Evolutionary conservation across 371 early-diverging fungal species (phyloP).

Genomic region (Syncephalastrum sp.): DNA sequence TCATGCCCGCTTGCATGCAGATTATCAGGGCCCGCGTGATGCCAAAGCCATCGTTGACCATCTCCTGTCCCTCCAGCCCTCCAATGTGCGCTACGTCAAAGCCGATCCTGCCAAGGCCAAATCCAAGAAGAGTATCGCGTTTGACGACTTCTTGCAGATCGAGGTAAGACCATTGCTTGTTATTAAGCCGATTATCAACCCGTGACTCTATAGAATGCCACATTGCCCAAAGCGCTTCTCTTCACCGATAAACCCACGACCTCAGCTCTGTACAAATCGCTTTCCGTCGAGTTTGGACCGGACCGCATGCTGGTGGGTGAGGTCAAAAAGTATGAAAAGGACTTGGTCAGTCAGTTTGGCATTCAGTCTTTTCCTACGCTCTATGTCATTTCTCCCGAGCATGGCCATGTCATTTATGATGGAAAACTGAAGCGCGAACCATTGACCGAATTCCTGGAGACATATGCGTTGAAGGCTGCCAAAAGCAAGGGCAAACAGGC

Average conservation of each 20-base stretch:
- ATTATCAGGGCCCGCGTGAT: slow-evolving; percentile 84
- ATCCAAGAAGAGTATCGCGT: slow-evolving; percentile 53
- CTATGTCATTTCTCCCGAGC: slow-evolving; percentile 51
- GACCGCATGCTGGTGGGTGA: slow-evolving; percentile 73
- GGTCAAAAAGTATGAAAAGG: slow-evolving; percentile 58
- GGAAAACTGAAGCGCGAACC: slow-evolving; percentile 61
- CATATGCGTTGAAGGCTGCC: slow-evolving; percentile 44
- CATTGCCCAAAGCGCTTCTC: slow-evolving; percentile 67
- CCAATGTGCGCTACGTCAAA: slow-evolving; percentile 53
- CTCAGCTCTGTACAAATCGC: slow-evolving; percentile 81
- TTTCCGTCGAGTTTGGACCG: slow-evolving; percentile 72
- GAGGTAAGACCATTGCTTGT: slow-evolving; percentile 38
- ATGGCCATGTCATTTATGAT: slow-evolving; percentile 29
- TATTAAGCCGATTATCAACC: background rate
- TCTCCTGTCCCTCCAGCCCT: slow-evolving; percentile 62
- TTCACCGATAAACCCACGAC: slow-evolving; percentile 74
- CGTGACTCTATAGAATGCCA: slow-evolving; percentile 27
- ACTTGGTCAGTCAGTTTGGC: slow-evolving; percentile 50
- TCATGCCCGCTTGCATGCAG: slow-evolving; percentile 29
- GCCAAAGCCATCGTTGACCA: slow-evolving; percentile 75
- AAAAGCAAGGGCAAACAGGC: slow-evolving; percentile 1
- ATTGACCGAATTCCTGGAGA: slow-evolving; percentile 54
- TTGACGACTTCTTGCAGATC: slow-evolving; percentile 52
- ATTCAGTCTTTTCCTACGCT: slow-evolving; percentile 65
- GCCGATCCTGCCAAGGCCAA: slow-evolving; percentile 47